A percentile compares a stretch with the other conserved stretches of the same genome.
Evolutionary conservation across 257 asterid genomes (phyloP).

Genomic region (Eustoma russellianum): DNA sequence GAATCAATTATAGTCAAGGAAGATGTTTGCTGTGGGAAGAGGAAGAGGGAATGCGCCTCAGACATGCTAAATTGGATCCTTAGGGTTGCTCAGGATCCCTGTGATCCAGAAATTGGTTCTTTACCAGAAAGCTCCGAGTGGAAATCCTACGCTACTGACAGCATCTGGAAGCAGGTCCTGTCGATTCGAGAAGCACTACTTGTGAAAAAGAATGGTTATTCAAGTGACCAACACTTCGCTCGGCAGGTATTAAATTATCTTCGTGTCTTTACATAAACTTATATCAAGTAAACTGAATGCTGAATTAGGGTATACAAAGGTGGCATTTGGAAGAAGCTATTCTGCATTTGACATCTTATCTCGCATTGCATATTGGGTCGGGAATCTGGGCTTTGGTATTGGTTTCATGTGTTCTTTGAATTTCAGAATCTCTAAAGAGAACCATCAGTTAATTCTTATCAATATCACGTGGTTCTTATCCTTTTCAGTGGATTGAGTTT

Average conservation of each 20-base stretch:
- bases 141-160: slow-evolving; percentile 51
- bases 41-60: slow-evolving; percentile 36
- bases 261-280: slow-evolving; percentile 9
- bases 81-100: slow-evolving; percentile 58
- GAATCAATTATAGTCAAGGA: slow-evolving; percentile 5
- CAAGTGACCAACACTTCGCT: slow-evolving; percentile 27
- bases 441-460: no score
- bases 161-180: slow-evolving; percentile 62
- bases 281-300: neutral
- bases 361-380: no score
- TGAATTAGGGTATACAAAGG: neutral
- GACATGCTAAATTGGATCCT: slow-evolving; percentile 53
- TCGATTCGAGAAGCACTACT: slow-evolving; percentile 48
- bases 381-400: no score
- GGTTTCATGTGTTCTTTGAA: no score
- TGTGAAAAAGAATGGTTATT: slow-evolving; percentile 30
- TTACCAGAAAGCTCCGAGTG: slow-evolving; percentile 59
- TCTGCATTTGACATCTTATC: no score
- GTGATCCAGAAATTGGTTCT: slow-evolving; percentile 31
- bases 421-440: no score
- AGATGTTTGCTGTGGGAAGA: slow-evolving; percentile 28
- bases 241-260: slow-evolving; percentile 43
- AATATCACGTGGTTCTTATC: no score
- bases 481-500: no score
- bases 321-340: no score